A percentile compares a stretch with the other conserved stretches of the same genome.
phyloP scores from a whole-genome alignment of 129 eudicot species.

The Artemisia annua region DNA sequence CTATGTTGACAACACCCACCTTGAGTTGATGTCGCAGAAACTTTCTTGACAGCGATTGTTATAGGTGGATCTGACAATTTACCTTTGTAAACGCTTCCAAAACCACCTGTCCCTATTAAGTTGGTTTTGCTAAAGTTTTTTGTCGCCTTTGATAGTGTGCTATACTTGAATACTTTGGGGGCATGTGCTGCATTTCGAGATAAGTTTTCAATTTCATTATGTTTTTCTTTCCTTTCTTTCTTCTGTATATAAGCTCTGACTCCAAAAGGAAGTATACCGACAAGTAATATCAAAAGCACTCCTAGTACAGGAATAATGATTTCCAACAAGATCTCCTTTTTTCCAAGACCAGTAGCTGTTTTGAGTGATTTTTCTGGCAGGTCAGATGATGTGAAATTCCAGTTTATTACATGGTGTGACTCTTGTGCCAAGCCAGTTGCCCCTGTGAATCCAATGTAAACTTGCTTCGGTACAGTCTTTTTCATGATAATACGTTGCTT shows the following conservation, averaged over 20 bases:
- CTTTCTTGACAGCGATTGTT: conserved; percentile 62
- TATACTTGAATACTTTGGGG: conserved; percentile 52
- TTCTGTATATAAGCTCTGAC: conserved; percentile 31
- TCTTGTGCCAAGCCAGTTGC: conserved; percentile 54
- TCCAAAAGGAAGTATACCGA: conserved; percentile 16
- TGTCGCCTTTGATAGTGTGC: conserved; percentile 61
- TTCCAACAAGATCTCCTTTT: conserved; percentile 23
- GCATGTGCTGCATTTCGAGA: conserved; percentile 52
- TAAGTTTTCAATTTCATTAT: conserved; percentile 43
- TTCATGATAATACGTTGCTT: conserved; percentile 43
- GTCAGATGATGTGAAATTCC: conserved; percentile 53
- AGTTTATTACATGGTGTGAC: conserved; percentile 46
- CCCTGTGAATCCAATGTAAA: conserved; percentile 62
- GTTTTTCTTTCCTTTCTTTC: conserved; percentile 38
- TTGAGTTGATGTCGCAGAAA: conserved; percentile 64
- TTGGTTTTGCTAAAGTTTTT: conserved; percentile 51
- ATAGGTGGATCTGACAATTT: conserved; percentile 30
- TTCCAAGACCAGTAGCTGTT: conserved; percentile 17
- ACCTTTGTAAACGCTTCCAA: conserved; percentile 74
- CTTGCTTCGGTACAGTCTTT: conserved; percentile 48
- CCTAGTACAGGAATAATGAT: conserved; percentile 38
- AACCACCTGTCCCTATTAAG: conserved; percentile 68
- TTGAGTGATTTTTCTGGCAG: conserved; percentile 42
- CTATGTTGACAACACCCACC: conserved; percentile 25
- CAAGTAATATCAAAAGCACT: conserved; percentile 23